These are phyloP conservation scores for Afroboletus lepidellus DNA, from an alignment of 1,284 basidiomycete genomes.

Conservation along the genomic window DNA sequence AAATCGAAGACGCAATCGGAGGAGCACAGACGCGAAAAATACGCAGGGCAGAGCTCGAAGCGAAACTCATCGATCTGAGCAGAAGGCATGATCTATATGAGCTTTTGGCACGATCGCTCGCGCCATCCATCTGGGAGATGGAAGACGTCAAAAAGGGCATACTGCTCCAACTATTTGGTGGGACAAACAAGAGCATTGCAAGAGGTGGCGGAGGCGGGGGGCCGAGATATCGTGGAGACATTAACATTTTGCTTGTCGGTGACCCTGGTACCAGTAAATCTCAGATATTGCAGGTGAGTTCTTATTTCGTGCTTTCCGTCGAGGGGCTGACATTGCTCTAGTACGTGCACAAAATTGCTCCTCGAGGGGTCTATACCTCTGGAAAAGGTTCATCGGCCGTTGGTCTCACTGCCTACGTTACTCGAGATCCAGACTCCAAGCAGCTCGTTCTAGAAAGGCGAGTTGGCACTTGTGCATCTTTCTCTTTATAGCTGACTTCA, in stretches of 20 bases:
- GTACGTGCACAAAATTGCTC: conserved; percentile 99
- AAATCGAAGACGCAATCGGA: conserved; percentile 44
- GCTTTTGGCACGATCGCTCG: conserved; percentile 80
- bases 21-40: conserved; percentile 44
- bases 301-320: background rate
- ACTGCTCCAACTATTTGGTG: conserved; percentile 92
- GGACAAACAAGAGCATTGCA: conserved; percentile 94
- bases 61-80: conserved; percentile 68
- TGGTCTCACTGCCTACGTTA: conserved; percentile 97
- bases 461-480: conserved; percentile 13
- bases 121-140: conserved; percentile 97
- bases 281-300: conserved; percentile 83
- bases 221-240: conserved; percentile 94
- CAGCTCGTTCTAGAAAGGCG: conserved; percentile 95
- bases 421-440: conserved; percentile 96
- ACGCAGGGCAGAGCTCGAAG: conserved; percentile 57
- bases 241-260: conserved; percentile 95
- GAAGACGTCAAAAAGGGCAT: conserved; percentile 99
- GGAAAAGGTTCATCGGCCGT: conserved; percentile 98
- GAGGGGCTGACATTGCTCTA: conserved; percentile 33
- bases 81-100: conserved; percentile 85
- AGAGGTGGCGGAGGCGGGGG: conserved; percentile 93
- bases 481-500: conserved; percentile 3
- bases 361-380: conserved; percentile 94
- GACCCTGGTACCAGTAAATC: conserved; percentile 98